Conservation (phyloP, 2,329 filamentous ascomycete genomes). For the Aspergillus nomiae region DNA sequence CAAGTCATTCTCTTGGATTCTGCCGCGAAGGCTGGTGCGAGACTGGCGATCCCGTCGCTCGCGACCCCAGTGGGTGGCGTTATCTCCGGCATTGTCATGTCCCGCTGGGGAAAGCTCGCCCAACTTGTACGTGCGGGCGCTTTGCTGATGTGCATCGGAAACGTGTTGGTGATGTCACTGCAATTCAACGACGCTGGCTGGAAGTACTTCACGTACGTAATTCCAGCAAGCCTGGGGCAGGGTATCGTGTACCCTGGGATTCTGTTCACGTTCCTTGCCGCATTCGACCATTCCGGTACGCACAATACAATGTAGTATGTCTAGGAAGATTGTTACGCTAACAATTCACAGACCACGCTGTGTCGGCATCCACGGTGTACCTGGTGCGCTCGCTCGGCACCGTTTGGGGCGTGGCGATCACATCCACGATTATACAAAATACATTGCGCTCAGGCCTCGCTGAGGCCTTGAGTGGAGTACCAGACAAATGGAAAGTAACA, state of each 20-base stretch:
- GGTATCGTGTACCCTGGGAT: conserved; percentile 52
- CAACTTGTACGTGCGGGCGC: conserved; percentile 44
- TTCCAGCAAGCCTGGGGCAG: conserved; percentile 51
- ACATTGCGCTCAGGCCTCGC: conserved; percentile 59
- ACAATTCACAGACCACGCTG: conserved; percentile 57
- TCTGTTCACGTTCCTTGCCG: conserved; percentile 63
- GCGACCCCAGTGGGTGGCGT: conserved; percentile 49
- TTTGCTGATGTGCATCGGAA: conserved; percentile 48
- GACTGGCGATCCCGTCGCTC: conserved; percentile 49
- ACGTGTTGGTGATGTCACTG: conserved; percentile 43
- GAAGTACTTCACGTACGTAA: conserved; percentile 50
- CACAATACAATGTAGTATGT: neutral
- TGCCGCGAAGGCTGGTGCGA: conserved; percentile 47
- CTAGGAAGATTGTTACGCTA: neutral
- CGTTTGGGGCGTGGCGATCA: conserved; percentile 66
- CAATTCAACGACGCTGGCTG: conserved; percentile 45
- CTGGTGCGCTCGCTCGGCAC: conserved; percentile 64
- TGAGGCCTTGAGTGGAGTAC: conserved; percentile 55
- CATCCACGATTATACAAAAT: conserved; percentile 65
- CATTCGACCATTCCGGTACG: conserved; percentile 63
- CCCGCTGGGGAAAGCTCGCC: conserved; percentile 48
- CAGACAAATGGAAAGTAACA: conserved; percentile 61
- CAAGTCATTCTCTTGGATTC: conserved; percentile 46
- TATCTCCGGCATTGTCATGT: conserved; percentile 50
- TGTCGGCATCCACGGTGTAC: conserved; percentile 64